Percentiles rank a stretch among this genome's conserved stretches.
These are phyloP conservation scores for Ilyonectria destructans DNA, from an alignment of 2,329 filamentous ascomycete species.

Conservation along the genomic window DNA sequence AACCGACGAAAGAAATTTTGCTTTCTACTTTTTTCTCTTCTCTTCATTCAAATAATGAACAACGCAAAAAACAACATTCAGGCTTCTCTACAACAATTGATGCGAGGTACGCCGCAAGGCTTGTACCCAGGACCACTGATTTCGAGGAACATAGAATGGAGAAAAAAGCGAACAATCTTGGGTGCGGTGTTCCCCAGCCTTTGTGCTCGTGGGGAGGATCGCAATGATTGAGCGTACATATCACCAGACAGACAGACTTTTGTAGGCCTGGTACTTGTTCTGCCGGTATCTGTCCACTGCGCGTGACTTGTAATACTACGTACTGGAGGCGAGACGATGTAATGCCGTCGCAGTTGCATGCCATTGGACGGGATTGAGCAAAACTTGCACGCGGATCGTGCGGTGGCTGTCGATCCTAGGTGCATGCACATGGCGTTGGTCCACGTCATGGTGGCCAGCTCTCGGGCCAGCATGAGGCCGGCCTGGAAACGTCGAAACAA, in stretches of 20 bases:
- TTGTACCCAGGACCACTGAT: conserved; percentile 65
- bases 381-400: not conserved
- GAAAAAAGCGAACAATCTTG: conserved; percentile 72
- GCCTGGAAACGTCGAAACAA: not conserved
- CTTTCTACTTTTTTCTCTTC: conserved; percentile 39
- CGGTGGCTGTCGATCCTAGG: conserved; percentile 20
- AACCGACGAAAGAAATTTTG: conserved; percentile 41
- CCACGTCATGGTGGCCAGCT: conserved; percentile 27
- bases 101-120: conserved; percentile 63
- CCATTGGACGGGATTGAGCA: not conserved
- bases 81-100: conserved; percentile 57
- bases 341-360: not conserved
- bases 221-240: conserved; percentile 75
- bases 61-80: conserved; percentile 66
- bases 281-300: not conserved
- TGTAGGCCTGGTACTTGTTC: not conserved
- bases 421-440: conserved; percentile 18
- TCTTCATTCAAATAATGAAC: conserved; percentile 59
- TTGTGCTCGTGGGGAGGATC: conserved; percentile 66
- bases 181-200: conserved; percentile 70
- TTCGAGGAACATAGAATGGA: conserved; percentile 67
- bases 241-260: not conserved
- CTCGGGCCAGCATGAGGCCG: conserved; percentile 2
- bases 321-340: not conserved
- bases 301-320: conserved; percentile 20